phyloP scores from a whole-genome alignment of 1,139 yeast genomes.

The Kodamaea arcana region DNA sequence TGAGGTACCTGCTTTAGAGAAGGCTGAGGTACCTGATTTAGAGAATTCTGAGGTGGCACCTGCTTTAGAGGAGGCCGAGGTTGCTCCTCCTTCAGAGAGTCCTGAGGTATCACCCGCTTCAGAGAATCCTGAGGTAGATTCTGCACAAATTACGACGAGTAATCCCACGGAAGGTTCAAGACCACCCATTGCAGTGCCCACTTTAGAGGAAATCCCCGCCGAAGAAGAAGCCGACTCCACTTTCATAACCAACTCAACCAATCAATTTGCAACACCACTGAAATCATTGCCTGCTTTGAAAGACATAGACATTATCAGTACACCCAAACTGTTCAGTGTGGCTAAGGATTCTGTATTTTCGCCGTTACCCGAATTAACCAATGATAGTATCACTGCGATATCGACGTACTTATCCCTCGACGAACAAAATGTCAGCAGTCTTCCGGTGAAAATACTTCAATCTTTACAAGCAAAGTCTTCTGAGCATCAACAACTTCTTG shows the following conservation, averaged over 20 bases:
- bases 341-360: constrained; percentile 26
- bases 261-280: constrained; percentile 37
- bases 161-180: too few relatives aligned
- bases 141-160: too few relatives aligned
- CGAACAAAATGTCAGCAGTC: constrained; percentile 13
- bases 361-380: background rate
- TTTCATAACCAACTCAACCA: constrained; percentile 2
- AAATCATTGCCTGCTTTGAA: constrained; percentile 42
- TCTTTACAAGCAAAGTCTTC: constrained; percentile 41
- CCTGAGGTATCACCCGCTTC: background rate
- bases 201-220: too few relatives aligned
- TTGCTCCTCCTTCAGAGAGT: background rate
- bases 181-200: too few relatives aligned
- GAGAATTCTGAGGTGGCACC: too few relatives aligned
- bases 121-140: too few relatives aligned
- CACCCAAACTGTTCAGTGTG: constrained; percentile 41
- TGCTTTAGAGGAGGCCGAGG: background rate
- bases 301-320: constrained; percentile 40
- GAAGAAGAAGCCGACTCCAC: constrained; percentile 9
- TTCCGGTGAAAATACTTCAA: constrained; percentile 20
- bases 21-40: too few relatives aligned
- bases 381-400: constrained; percentile 10
- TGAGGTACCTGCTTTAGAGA: background rate
- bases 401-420: constrained; percentile 37
- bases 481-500: constrained; percentile 46